Percentiles rank a stretch among this genome's conserved stretches.
phyloP scores from a whole-genome alignment of 257 asterid genomes.

The Gardenia jasminoides region DNA sequence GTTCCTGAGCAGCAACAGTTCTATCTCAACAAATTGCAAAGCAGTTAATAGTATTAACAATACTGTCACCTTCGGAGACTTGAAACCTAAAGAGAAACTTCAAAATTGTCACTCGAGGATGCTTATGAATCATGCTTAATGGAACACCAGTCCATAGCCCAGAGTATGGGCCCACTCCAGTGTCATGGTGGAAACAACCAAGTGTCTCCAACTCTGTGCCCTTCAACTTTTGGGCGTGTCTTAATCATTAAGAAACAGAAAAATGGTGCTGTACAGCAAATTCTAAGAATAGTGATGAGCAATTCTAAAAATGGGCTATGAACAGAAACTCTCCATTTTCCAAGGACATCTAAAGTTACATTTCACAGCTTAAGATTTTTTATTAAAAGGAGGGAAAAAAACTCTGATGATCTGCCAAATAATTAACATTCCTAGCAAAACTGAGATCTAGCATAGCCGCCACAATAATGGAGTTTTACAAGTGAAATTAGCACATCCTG shows the following conservation, averaged over 20 bases:
- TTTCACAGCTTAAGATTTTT: no score
- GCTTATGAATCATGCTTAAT: neutral
- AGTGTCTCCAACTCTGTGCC: no score
- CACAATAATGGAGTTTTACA: neutral
- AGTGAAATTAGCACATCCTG: neutral
- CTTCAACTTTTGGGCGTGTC: no score
- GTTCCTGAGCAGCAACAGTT: neutral
- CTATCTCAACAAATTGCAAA: neutral
- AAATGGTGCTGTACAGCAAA: no score
- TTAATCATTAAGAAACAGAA: no score
- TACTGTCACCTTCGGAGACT: no score
- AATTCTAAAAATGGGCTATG: no score
- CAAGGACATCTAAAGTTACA: neutral
- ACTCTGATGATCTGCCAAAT: neutral
- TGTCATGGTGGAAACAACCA: neutral
- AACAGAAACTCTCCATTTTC: neutral
- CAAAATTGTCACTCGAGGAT: neutral
- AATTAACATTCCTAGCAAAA: no score
- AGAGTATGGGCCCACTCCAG: neutral
- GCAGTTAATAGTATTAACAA: neutral
- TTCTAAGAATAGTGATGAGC: no score
- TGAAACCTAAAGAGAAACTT: neutral
- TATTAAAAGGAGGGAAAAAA: no score
- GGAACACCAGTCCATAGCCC: no score
- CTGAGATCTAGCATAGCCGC: neutral